Base-by-base conservation (phyloP, 208 protist species). In the Leishmania lainsoni region DNA sequence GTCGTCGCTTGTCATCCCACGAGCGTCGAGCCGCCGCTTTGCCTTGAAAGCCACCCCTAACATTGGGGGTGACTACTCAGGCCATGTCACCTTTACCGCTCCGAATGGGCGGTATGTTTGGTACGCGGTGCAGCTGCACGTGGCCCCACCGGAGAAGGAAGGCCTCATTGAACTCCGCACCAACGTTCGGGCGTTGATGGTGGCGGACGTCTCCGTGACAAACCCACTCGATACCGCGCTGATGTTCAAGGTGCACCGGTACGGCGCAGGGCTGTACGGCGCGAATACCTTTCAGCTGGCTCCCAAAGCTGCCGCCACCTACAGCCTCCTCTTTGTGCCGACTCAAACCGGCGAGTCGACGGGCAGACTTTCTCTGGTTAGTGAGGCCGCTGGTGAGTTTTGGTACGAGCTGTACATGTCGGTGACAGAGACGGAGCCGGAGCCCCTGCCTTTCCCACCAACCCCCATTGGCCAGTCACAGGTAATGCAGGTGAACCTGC, bases 371-470 rank as follows among this genome's bases (percentile, higher is more conserved):
- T 89, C 93, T 39, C 98, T 99, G 78, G 90, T 89, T 86, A 98
- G 95, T 85, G 88, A 96, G 29, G 90, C 86, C 26, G 87, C 93
- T 2, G 98, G 98, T n/a, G 96, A 99, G 90, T 99, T 98, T 80
- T 98, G 96, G 98, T 98, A 98, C 75, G 90, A 96, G 80, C 83
- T 99, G 65, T 63, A 79, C 69, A 93, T 98, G 85, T 84, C 86
- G 48, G 96, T 94, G 17, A 88, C 90, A 70, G 89, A 92, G 78
- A 81, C 95, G 26, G 81, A 76, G 52, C 87, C 96, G 35, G 93
- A 96, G 81, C 86, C 88, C 48, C 85, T 98, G 78, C 68, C 74
- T 45, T 91, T 98, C 75, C 78, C 84, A 42, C 92, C 90, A 63
- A 86, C 82, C 10, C 89, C 91, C 16, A 84, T 99, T 65, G 97